phyloP scores from a whole-genome alignment of 495 filamentous ascomycete genomes.

The Massariosphaeria phaeospora region DNA sequence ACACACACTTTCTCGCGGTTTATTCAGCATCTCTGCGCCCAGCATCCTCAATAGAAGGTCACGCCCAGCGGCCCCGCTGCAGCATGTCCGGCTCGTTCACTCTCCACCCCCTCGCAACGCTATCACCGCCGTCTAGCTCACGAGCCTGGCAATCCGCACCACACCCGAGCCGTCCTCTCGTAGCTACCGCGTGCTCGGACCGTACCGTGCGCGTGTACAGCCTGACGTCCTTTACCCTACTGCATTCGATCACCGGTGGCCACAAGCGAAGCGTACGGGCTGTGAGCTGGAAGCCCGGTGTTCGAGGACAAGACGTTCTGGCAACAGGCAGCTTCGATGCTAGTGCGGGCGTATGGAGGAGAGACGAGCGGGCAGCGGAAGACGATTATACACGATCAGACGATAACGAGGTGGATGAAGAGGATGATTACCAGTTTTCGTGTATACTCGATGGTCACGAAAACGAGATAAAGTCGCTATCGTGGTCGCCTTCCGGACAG shows the following conservation, averaged over 20 bases:
- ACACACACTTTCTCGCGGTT: no score
- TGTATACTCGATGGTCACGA: slow-evolving; percentile 90
- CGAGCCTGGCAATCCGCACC: slow-evolving; percentile 81
- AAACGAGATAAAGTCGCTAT: slow-evolving; percentile 81
- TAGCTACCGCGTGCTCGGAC: slow-evolving; percentile 82
- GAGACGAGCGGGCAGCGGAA: slow-evolving; percentile 50
- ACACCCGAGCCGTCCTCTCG: slow-evolving; percentile 79
- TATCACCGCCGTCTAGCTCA: slow-evolving; percentile 63
- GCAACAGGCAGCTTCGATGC: slow-evolving; percentile 89
- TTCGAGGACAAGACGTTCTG: slow-evolving; percentile 61
- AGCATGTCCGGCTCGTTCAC: no score
- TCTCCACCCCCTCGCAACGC: slow-evolving; percentile 43
- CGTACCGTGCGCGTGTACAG: slow-evolving; percentile 85
- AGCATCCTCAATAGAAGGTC: no score
- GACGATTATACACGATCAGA: slow-evolving; percentile 36
- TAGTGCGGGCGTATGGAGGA: slow-evolving; percentile 81
- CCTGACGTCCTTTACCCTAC: slow-evolving; percentile 68
- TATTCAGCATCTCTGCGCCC: no score
- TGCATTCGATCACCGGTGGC: slow-evolving; percentile 75
- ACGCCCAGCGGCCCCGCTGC: no score
- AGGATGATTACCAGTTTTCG: slow-evolving; percentile 79
- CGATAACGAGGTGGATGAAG: slow-evolving; percentile 46
- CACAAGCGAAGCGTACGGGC: slow-evolving; percentile 82
- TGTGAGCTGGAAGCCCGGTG: slow-evolving; percentile 75
- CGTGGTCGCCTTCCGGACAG: slow-evolving; percentile 71